Evolutionary conservation across 345 rosid genomes (phyloP).

Genomic region (Carallia brachiata): DNA sequence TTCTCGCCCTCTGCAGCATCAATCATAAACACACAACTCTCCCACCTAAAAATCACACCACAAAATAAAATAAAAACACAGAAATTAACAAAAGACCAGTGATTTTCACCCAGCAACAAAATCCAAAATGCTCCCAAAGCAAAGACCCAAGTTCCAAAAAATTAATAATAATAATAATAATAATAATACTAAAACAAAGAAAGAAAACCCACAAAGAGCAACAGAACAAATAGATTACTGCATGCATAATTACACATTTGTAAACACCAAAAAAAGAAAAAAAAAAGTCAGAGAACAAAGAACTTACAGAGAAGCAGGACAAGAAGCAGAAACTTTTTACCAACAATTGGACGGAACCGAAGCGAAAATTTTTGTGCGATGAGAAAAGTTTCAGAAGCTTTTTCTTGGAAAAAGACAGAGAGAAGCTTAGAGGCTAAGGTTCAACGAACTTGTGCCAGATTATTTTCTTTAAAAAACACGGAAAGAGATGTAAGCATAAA

Average conservation of each 20-base stretch:
- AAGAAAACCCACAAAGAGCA: conserved; percentile 12
- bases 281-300: not conserved
- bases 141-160: conserved; percentile 2
- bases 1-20: conserved; percentile 24
- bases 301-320: conserved; percentile 19
- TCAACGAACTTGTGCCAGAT: conserved; percentile 27
- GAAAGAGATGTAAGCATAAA: not conserved
- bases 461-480: too few species aligned
- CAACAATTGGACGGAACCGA: conserved; percentile 15
- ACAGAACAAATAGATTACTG: not conserved
- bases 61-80: conserved; percentile 1
- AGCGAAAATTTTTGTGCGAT: conserved; percentile 16
- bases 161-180: not conserved
- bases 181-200: not conserved
- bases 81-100: conserved; percentile 16
- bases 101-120: conserved; percentile 17
- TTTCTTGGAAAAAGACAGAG: conserved; percentile 8
- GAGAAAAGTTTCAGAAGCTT: conserved; percentile 24
- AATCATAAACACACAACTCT: conserved; percentile 30
- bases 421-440: conserved; percentile 56
- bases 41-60: conserved; percentile 38
- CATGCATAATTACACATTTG: too few species aligned
- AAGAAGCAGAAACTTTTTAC: conserved; percentile 2
- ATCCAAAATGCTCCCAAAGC: not conserved
- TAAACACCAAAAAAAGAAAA: too few species aligned